Conservation (phyloP, 2,329 filamentous ascomycete genomes). For the Stagonosporopsis tanaceti region DNA sequence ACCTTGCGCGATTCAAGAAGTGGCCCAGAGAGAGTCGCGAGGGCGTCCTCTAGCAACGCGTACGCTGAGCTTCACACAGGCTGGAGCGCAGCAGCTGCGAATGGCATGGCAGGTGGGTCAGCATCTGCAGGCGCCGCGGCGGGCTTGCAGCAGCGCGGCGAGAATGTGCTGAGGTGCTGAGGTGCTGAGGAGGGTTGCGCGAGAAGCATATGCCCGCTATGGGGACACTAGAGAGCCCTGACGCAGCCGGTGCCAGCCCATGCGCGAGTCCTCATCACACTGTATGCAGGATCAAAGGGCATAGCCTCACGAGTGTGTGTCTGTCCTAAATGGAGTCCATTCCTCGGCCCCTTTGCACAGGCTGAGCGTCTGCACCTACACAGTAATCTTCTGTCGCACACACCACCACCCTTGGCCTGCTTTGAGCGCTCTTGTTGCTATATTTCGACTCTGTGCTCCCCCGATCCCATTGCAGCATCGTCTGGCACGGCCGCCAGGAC, state of each 20-base stretch:
- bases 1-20: slow-evolving; percentile 7
- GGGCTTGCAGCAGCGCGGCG: slow-evolving; percentile 16
- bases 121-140: slow-evolving; percentile 4
- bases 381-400: slow-evolving; percentile 16
- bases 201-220: slow-evolving; percentile 8
- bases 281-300: slow-evolving; percentile 8
- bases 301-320: slow-evolving; percentile 14
- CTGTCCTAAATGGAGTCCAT: slow-evolving; percentile 17
- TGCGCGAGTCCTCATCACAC: slow-evolving; percentile 15
- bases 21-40: slow-evolving; percentile 13
- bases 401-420: not conserved
- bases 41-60: not conserved
- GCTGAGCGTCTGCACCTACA: slow-evolving; percentile 10
- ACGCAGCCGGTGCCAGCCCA: slow-evolving; percentile 12
- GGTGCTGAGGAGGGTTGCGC: slow-evolving; percentile 8
- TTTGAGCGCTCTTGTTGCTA: slow-evolving; percentile 15
- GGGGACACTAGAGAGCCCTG: slow-evolving; percentile 16
- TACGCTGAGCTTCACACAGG: slow-evolving; percentile 5
- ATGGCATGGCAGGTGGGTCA: not conserved
- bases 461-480: slow-evolving; percentile 17
- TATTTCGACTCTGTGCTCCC: slow-evolving; percentile 23
- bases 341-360: slow-evolving; percentile 12
- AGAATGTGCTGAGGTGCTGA: slow-evolving; percentile 17
- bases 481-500: slow-evolving; percentile 15
- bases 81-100: slow-evolving; percentile 3